Percentiles rank a stretch among this genome's conserved stretches.
These are phyloP conservation scores for Dactylellina cionopaga DNA, from an alignment of 2,329 filamentous ascomycete genomes.

Conservation along the genomic window DNA sequence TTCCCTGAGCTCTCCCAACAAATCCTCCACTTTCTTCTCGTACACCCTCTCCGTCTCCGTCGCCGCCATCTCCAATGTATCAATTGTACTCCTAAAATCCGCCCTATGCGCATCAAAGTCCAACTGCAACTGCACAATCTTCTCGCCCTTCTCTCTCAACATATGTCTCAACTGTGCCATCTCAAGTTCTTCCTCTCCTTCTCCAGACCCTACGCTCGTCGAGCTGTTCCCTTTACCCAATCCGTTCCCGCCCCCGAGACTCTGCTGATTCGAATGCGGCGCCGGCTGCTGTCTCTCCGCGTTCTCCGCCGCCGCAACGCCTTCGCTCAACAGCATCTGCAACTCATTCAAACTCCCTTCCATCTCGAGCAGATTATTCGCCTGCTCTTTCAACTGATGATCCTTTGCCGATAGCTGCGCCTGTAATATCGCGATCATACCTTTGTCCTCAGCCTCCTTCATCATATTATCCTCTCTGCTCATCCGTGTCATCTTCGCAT, in stretches of 20 bases:
- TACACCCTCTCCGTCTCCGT: constrained; percentile 96
- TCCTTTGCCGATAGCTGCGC: constrained; percentile 84
- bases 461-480: constrained; percentile 56
- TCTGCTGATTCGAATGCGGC: constrained; percentile 60
- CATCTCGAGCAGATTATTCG: constrained; percentile 84
- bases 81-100: constrained; percentile 95
- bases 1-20: constrained; percentile 84
- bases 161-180: constrained; percentile 77
- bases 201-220: constrained; percentile 63
- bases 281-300: constrained; percentile 58
- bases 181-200: constrained; percentile 70
- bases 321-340: constrained; percentile 70
- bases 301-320: constrained; percentile 61
- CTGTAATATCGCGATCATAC: constrained; percentile 78
- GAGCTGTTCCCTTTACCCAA: constrained; percentile 25
- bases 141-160: constrained; percentile 94
- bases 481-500: constrained; percentile 55
- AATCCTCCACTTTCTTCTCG: constrained; percentile 86
- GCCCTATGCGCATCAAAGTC: constrained; percentile 95
- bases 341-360: constrained; percentile 86
- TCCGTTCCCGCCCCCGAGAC: constrained; percentile 20
- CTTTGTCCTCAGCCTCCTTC: constrained; percentile 64
- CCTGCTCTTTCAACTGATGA: constrained; percentile 86
- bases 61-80: constrained; percentile 93
- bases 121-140: constrained; percentile 88